phyloP scores from a whole-genome alignment of 1,284 basidiomycete species.

The Meira nashicola region DNA sequence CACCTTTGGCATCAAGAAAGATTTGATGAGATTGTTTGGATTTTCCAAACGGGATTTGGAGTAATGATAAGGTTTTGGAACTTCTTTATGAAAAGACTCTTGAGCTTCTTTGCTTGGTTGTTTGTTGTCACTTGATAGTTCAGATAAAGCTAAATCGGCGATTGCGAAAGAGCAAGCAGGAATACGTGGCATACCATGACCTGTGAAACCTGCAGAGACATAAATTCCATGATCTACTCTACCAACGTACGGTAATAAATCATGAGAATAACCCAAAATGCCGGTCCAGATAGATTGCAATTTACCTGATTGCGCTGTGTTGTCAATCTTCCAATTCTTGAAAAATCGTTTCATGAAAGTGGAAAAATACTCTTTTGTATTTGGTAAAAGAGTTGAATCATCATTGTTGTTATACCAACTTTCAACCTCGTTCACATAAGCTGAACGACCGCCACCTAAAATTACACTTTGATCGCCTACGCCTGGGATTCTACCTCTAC shows the following conservation, averaged over 20 bases:
- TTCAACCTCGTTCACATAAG: neutral
- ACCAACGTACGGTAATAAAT: slow-evolving; percentile 2
- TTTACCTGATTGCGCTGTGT: neutral
- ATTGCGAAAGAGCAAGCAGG: slow-evolving; percentile 2
- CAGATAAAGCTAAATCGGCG: neutral
- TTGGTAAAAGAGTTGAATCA: neutral
- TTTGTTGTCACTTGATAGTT: neutral
- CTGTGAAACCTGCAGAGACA: slow-evolving; percentile 2
- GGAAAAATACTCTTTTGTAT: neutral
- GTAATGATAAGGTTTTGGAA: neutral
- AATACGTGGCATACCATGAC: slow-evolving; percentile 6
- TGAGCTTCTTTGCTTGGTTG: neutral
- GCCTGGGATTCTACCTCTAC: neutral
- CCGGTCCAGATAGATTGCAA: neutral
- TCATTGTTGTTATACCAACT: slow-evolving; percentile 2
- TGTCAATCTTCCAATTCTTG: slow-evolving; percentile 1
- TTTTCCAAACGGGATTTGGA: too few species aligned
- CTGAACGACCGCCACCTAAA: neutral
- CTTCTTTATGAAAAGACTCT: neutral
- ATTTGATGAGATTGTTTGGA: too few species aligned
- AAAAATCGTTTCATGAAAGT: neutral
- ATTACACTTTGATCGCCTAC: neutral
- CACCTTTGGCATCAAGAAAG: too few species aligned
- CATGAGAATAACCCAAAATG: slow-evolving; percentile 2
- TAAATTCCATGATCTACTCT: neutral